Evolutionary conservation across 1,139 yeast genomes (phyloP), one percentile per base, ranked within the genome.

Genomic region (Debaryomyces psychrophilus): DNA sequence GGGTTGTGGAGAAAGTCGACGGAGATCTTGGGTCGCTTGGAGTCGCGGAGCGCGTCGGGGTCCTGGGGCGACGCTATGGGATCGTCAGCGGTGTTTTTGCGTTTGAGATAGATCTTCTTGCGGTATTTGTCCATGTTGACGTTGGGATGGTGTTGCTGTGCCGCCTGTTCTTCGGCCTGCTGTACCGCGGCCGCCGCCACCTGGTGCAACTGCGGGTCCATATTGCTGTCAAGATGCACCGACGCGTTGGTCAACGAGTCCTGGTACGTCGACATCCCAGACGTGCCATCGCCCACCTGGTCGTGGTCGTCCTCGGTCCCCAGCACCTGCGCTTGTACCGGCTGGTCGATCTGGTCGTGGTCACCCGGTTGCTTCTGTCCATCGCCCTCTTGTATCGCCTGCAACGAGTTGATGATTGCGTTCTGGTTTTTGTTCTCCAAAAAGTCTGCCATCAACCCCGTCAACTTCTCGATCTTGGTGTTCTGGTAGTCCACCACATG

Each of bases 1-100:
- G 79, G 80, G 50, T 74, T 74, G 50, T 73, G 77, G 29, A 75
- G 61, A 50, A 75, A 75, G 45, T 70, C 75, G 42, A 74, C 67
- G 17, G 60, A 50, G 31, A 74, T 64, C 49, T 69, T 72, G 28
- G 75, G 75, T 45, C 67, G 59, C 47, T 71, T 71, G 37, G 61
- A 29, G 41, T 41, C 41, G 31, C 46, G 48, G 23, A 49, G 40
- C 6, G 47, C 17, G 18, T 37, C 52, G 35, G 43, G 28, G 34
- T 45, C 50, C 29, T 39, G 31, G 20, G 35, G 15, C 11, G 44
- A 48, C 8, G 46, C 29, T 8, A 37, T 37, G 4, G 41, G 41
- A 11, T 44, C 48, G 17, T 34, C 45, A 20, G 44, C 8, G 23
- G 34, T 37, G 27, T 40, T 48, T 34, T 33, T 45, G 44, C 52